Evolutionary conservation across 129 eudicot species (phyloP).

Genomic region (Helianthus tuberosus): DNA sequence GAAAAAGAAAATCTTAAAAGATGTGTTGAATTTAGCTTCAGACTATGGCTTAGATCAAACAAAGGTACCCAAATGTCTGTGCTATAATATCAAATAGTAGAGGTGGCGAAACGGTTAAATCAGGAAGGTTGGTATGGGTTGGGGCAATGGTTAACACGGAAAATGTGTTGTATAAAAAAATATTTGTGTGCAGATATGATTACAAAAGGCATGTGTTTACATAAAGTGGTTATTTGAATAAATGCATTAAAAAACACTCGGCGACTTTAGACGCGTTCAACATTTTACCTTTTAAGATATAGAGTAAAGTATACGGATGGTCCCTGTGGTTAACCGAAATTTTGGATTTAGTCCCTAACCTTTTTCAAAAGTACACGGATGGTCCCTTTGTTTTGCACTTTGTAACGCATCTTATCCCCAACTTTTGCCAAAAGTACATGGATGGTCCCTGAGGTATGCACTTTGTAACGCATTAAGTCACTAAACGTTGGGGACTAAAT

Average conservation of each 20-base stretch:
- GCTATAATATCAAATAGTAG: slow-evolving; percentile 16
- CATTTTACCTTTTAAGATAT: neutral
- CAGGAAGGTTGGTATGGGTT: neutral
- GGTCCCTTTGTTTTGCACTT: too few species aligned
- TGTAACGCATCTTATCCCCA: too few species aligned
- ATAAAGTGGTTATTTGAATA: neutral
- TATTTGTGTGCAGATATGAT: neutral
- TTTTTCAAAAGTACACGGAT: too few species aligned
- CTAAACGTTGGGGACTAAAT: too few species aligned
- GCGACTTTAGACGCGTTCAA: neutral
- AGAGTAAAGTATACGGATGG: too few species aligned
- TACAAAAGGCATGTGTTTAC: neutral
- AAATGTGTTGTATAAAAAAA: neutral
- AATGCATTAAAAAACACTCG: neutral
- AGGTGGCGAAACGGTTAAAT: neutral
- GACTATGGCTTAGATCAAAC: slow-evolving; percentile 73
- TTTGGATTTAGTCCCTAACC: too few species aligned
- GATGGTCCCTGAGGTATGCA: too few species aligned
- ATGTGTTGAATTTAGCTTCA: slow-evolving; percentile 62
- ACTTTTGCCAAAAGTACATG: too few species aligned
- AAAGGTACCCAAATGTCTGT: slow-evolving; percentile 57
- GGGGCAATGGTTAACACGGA: neutral
- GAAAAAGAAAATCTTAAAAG: slow-evolving; percentile 77
- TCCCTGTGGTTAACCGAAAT: too few species aligned
- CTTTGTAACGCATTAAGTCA: too few species aligned